Conservation (phyloP, 352 stramenopile genomes). For the Thalassiosira exigua region DNA sequence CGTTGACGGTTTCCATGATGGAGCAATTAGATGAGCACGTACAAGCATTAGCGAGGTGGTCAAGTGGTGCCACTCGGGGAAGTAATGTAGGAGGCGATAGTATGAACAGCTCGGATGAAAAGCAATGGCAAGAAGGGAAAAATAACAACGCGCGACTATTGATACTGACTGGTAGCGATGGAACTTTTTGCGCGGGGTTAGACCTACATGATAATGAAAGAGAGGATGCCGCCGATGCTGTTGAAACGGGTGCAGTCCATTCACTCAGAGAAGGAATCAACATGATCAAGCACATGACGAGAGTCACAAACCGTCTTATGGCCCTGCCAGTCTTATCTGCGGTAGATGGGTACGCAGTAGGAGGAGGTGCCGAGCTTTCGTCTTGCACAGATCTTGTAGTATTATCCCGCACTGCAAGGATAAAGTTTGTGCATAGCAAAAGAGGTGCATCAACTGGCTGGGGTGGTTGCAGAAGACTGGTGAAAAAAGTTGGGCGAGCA, state of each 20-base stretch:
- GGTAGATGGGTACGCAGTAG: constrained; percentile 44
- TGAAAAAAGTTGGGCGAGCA: constrained; percentile 36
- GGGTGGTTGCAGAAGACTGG: constrained; percentile 40
- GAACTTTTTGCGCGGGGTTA: constrained; percentile 48
- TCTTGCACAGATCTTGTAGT: constrained; percentile 55
- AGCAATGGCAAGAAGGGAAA: no score
- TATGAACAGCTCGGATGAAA: no score
- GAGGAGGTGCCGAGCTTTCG: constrained; percentile 45
- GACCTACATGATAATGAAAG: constrained; percentile 29
- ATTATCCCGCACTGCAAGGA: constrained; percentile 19
- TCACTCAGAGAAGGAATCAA: constrained; percentile 15
- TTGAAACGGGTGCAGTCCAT: no score
- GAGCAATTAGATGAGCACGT: constrained; percentile 42
- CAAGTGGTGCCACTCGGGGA: no score
- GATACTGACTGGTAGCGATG: constrained; percentile 37
- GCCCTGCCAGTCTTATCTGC: constrained; percentile 46
- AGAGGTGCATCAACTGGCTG: constrained; percentile 42
- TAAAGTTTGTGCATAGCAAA: constrained; percentile 50
- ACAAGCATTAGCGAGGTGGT: constrained; percentile 22
- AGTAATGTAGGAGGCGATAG: constrained; percentile 2
- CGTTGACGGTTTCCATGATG: constrained; percentile 53
- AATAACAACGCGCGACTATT: constrained; percentile 41
- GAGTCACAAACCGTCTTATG: constrained; percentile 41
- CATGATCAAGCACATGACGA: constrained; percentile 52
- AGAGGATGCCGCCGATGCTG: background rate